Conservation (phyloP, 2,329 filamentous ascomycete species). For the Lecanoromycetidae sp. region DNA sequence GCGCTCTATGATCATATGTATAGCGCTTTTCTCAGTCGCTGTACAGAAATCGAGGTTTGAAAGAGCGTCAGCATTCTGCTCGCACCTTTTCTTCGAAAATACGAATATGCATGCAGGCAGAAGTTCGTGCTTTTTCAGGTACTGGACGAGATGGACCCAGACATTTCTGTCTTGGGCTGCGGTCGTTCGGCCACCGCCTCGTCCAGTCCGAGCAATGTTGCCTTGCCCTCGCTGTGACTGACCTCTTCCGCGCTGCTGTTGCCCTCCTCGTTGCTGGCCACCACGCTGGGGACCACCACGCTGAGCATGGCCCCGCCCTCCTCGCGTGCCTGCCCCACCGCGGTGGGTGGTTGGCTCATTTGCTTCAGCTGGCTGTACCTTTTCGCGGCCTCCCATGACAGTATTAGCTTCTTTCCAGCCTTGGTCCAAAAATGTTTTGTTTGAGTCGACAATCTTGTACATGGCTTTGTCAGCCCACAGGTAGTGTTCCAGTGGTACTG, state of each 20-base stretch:
- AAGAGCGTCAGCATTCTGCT: slow-evolving; percentile 90
- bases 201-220: slow-evolving; percentile 80
- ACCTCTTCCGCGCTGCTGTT: slow-evolving; percentile 43
- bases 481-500: slow-evolving; percentile 89
- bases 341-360: slow-evolving; percentile 41
- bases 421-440: slow-evolving; percentile 81
- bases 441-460: slow-evolving; percentile 84
- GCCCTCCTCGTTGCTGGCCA: slow-evolving; percentile 35
- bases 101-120: slow-evolving; percentile 95
- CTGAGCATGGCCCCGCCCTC: slow-evolving; percentile 33
- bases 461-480: slow-evolving; percentile 90
- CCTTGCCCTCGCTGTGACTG: slow-evolving; percentile 50
- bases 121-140: slow-evolving; percentile 72
- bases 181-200: slow-evolving; percentile 73
- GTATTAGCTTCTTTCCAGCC: slow-evolving; percentile 93
- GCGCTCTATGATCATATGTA: slow-evolving; percentile 95
- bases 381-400: slow-evolving; percentile 69
- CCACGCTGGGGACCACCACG: slow-evolving; percentile 36
- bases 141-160: slow-evolving; percentile 92
- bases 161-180: slow-evolving; percentile 90
- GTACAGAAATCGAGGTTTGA: slow-evolving; percentile 94
- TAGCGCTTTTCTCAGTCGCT: slow-evolving; percentile 85
- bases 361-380: slow-evolving; percentile 43
- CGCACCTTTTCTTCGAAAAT: slow-evolving; percentile 94
- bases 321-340: slow-evolving; percentile 41